Evolutionary conservation across 2,329 filamentous ascomycete species (phyloP).

Genomic region (Fusarium anguioides): DNA sequence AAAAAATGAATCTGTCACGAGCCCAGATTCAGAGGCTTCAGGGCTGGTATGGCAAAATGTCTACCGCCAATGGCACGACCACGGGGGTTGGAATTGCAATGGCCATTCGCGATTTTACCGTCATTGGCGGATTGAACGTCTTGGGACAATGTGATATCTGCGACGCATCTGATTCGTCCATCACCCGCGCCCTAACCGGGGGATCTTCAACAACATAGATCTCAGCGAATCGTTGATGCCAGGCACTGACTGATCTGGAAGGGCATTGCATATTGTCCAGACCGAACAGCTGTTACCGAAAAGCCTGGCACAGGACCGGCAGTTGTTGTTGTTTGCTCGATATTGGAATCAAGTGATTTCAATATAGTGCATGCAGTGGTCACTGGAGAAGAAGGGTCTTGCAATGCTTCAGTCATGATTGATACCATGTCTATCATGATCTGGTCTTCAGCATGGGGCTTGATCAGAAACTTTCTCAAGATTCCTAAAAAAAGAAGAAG

Average conservation of each 20-base stretch:
- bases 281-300: slow-evolving; percentile 14
- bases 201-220: slow-evolving; percentile 24
- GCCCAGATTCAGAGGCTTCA: background rate
- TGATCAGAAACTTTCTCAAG: background rate
- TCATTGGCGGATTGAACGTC: slow-evolving; percentile 28
- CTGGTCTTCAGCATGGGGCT: background rate
- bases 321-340: background rate
- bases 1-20: slow-evolving; percentile 17
- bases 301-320: background rate
- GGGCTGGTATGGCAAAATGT: background rate
- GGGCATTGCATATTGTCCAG: slow-evolving; percentile 17
- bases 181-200: slow-evolving; percentile 14
- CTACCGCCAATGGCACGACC: slow-evolving; percentile 38
- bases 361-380: background rate
- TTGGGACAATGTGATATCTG: slow-evolving; percentile 43
- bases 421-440: background rate
- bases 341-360: slow-evolving; percentile 26
- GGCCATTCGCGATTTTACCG: slow-evolving; percentile 34
- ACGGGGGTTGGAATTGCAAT: slow-evolving; percentile 39
- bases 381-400: background rate
- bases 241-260: slow-evolving; percentile 7
- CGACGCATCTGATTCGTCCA: slow-evolving; percentile 39
- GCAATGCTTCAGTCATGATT: background rate
- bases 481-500: background rate
- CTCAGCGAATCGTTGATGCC: slow-evolving; percentile 23